Base-by-base conservation (phyloP, 2,329 filamentous ascomycete genomes). In the Talaromyces sp. region DNA sequence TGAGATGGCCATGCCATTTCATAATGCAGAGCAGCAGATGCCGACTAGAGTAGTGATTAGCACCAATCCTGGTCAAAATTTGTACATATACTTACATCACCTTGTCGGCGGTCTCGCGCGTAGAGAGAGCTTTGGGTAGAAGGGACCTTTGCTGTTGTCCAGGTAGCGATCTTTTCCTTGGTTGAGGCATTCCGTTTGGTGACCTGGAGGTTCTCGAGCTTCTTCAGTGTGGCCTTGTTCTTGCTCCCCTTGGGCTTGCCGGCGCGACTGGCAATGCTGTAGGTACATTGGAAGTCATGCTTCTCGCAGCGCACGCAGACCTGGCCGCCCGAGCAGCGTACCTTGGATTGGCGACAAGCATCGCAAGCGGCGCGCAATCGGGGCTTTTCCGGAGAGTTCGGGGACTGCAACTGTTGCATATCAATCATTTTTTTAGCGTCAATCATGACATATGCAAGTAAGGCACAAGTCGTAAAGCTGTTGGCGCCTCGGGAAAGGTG, bases 171-270 rank as follows among this genome's bases (percentile, higher is more conserved):
- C 32, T 51, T 70, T 62, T 17, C 71, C 60, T 66, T 65, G 56
- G 65, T 63, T 15, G 63, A 64, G 25, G 65, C 65, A 47, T 65
- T 65, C 10, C 67, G 63, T 57, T 72, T 71, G 66, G 55, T 33
- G 19, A 73, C 72, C 58, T 72, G 73, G 32, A 76, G 64, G 56
- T 73, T 71, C 6, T 73, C 73, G 39, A 76, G 42, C 44, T 74
- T 75, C 61, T 70, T 68, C 25, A 76, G 61, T 4, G 74, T 76
- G 3, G 74, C 72, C 52, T 73, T 68, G 59, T 76, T 76, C 58
- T 75, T 75, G 64, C 73, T 76, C 8, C 74, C 74, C 59, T 76
- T 76, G 15, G 74, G 74, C 62, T 76, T 76, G 7, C 74, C 74
- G 19, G 74, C 75, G 28, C 74, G 72, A 61, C 75, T 75, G 53